Conservation (phyloP, 345 rosid species). For the Hirschfeldia incana region DNA sequence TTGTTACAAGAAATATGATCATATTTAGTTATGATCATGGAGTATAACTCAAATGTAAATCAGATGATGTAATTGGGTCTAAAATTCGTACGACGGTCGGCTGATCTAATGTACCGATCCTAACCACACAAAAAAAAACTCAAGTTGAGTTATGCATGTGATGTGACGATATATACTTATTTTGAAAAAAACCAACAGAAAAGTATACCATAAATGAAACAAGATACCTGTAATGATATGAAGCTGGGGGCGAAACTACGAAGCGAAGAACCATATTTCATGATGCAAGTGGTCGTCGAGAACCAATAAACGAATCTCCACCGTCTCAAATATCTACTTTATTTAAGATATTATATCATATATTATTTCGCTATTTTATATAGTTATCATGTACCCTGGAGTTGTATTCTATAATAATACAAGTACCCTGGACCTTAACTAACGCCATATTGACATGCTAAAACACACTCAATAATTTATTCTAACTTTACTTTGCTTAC, state of each 20-base stretch:
- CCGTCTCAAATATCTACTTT: slow-evolving; percentile 13
- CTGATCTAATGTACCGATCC: too few relatives aligned
- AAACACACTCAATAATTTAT: slow-evolving; percentile 6
- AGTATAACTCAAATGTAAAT: too few relatives aligned
- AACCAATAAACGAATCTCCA: slow-evolving; percentile 22
- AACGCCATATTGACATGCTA: slow-evolving; percentile 15
- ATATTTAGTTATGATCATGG: too few relatives aligned
- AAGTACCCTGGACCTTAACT: too few relatives aligned
- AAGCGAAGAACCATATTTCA: slow-evolving; percentile 9
- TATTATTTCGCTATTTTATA: not conserved
- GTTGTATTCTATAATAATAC: not conserved
- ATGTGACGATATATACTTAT: too few relatives aligned
- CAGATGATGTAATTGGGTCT: too few relatives aligned
- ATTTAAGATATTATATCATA: not conserved
- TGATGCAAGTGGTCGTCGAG: slow-evolving; percentile 14
- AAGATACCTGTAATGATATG: not conserved
- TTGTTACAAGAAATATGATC: not conserved
- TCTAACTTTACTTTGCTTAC: slow-evolving; percentile 6
- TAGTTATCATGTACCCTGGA: not conserved
- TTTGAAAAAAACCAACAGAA: not conserved
- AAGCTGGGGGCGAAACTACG: not conserved
- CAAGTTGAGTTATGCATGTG: too few relatives aligned
- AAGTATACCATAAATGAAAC: not conserved
- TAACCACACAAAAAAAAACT: too few relatives aligned
- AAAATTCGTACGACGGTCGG: too few relatives aligned